phyloP scores from a whole-genome alignment of 1,284 basidiomycete species.

The Lentinus polychrous region DNA sequence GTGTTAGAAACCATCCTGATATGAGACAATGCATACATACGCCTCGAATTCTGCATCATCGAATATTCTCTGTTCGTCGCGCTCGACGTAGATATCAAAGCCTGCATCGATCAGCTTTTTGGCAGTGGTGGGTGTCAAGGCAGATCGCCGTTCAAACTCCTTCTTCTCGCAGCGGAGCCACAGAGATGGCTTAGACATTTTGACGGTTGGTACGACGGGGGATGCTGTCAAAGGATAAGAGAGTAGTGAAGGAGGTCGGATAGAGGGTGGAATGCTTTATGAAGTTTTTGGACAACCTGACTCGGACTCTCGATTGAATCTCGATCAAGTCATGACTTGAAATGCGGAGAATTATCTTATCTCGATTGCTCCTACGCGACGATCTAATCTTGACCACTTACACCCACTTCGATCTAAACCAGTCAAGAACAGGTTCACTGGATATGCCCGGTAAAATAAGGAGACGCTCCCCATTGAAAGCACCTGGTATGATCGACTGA shows the following conservation, averaged over 20 bases:
- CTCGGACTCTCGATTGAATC: background rate
- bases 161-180: slow-evolving; percentile 97
- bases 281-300: slow-evolving; percentile 1
- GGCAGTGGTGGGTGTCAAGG: slow-evolving; percentile 89
- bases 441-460: slow-evolving; percentile 28
- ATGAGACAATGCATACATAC: slow-evolving; percentile 43
- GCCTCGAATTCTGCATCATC: slow-evolving; percentile 89
- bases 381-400: slow-evolving; percentile 8
- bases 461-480: slow-evolving; percentile 25
- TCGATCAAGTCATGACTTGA: slow-evolving; percentile 2
- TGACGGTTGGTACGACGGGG: slow-evolving; percentile 1
- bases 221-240: too few species aligned
- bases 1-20: background rate
- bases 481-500: slow-evolving; percentile 16
- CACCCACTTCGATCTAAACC: background rate
- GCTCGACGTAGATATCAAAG: slow-evolving; percentile 89
- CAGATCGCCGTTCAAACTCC: slow-evolving; percentile 88
- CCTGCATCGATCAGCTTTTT: slow-evolving; percentile 88
- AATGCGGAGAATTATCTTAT: background rate
- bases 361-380: background rate
- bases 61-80: slow-evolving; percentile 94
- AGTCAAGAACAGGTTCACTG: slow-evolving; percentile 3
- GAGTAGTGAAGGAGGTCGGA: slow-evolving; percentile 6
- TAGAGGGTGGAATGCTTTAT: background rate
- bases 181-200: slow-evolving; percentile 38